Evolutionary conservation across 192 early-diverging fungal species (phyloP).

Genomic region (Podila minutissima): DNA sequence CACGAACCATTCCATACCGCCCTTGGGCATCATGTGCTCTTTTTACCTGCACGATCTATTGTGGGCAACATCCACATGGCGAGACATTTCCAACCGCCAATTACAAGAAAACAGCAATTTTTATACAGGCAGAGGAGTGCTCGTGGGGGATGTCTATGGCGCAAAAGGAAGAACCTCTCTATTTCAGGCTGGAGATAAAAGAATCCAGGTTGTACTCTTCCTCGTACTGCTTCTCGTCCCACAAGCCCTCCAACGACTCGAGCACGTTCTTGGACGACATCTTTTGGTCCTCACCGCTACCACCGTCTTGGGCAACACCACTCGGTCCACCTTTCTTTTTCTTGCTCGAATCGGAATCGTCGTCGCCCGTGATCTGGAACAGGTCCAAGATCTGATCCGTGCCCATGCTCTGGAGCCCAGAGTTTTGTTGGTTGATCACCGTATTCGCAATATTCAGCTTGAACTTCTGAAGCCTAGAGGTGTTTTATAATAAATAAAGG

Average conservation of each 20-base stretch:
- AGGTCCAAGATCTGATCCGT: conserved; percentile 96
- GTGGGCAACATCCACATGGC: too few species aligned
- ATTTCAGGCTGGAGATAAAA: conserved; percentile 65
- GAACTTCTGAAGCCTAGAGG: conserved; percentile 90
- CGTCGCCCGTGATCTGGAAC: conserved; percentile 78
- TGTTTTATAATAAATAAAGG: conserved; percentile 1
- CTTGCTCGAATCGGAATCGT: conserved; percentile 43
- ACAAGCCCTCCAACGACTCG: conserved; percentile 83
- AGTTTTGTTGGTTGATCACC: conserved; percentile 96
- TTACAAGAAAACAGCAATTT: not conserved
- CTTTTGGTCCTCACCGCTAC: conserved; percentile 61
- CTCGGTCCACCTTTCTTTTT: conserved; percentile 31
- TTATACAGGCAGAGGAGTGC: not conserved
- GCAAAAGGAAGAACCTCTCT: not conserved
- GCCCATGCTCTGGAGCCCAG: conserved; percentile 94
- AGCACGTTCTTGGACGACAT: conserved; percentile 72
- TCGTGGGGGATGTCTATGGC: too few species aligned
- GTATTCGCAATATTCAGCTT: conserved; percentile 97
- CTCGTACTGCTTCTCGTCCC: conserved; percentile 92
- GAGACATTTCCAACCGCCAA: not conserved
- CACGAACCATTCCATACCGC: too few species aligned
- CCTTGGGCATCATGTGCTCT: too few species aligned
- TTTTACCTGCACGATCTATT: too few species aligned
- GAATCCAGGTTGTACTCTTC: conserved; percentile 86
- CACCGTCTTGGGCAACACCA: conserved; percentile 11